Base-by-base conservation (phyloP, 306 rosid species). In the Purshia tridentata region DNA sequence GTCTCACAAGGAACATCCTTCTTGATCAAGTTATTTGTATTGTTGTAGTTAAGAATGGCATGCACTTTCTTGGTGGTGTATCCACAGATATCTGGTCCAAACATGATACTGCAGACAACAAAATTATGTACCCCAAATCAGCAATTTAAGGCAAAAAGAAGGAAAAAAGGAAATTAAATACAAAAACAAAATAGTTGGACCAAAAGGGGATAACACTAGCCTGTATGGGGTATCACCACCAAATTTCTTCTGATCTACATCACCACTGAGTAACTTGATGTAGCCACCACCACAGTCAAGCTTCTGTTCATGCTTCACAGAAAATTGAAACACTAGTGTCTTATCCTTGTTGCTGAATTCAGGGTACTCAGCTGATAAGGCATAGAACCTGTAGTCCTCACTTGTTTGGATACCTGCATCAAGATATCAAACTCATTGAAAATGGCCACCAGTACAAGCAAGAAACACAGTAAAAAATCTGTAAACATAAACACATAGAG, bases 231-330 rank as follows among this genome's bases (percentile, higher is more conserved):
- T 90, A 63, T 95, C 98, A 40, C 99, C 99, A 8, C 99, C 99
- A 40, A 91, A 95, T 80, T 88, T 86, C 96, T 91, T 95, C 87
- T 95, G 99, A 81, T 95, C 99, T 73, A 90, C 90, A 19, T 87
- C 92, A 11, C 96, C 96, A 8, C 96, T 90, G 65, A 95, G 90
- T 77, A 95, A 77, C 80, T 95, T 95, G 93, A 95, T 86, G 89
- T 95, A 95, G 69, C 99, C 99, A 81, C 98, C 99, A 82, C 99
- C 99, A 69, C 99, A 95, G 84, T 95, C 99, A 84, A 95, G 98
- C 83, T 95, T 95, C 84, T 95, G 99, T 59, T 95, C 99, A 63
- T 95, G 98, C 87, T 95, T 95, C 70, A 95, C 99, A 46, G 93
- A 84, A 76, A 95, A 95, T 72, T 95, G 99, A 79, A 95, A 95